phyloP scores from a whole-genome alignment of 768 basidiomycete species.

The Leucogyrophana mollusca region DNA sequence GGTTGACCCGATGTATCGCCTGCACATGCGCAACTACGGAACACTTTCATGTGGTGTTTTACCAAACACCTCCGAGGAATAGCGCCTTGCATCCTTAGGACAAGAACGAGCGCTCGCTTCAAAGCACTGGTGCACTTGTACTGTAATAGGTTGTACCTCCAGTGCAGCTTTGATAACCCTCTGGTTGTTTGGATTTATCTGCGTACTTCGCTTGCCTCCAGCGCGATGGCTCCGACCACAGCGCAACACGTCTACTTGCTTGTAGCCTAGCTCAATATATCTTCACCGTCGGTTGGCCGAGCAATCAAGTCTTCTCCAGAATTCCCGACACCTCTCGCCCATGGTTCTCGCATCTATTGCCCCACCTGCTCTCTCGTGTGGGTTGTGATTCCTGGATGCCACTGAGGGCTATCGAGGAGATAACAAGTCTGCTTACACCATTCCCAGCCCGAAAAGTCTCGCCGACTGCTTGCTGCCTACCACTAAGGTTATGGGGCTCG shows the following conservation, averaged over 20 bases:
- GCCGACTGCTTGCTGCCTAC: too few relatives aligned
- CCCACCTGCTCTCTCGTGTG: conserved; percentile 1
- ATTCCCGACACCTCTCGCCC: conserved; percentile 5
- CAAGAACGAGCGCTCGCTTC: conserved; percentile 11
- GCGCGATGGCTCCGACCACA: conserved; percentile 6
- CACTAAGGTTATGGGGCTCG: too few relatives aligned
- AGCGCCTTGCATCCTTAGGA: not conserved
- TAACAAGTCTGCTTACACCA: too few relatives aligned
- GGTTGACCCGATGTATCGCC: conserved; percentile 11
- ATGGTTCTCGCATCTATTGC: conserved; percentile 9
- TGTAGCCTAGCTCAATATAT: conserved; percentile 2
- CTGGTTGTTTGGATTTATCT: too few relatives aligned
- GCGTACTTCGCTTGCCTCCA: too few relatives aligned
- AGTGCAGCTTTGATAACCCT: too few relatives aligned
- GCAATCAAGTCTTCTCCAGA: too few relatives aligned
- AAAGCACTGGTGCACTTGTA: conserved; percentile 11
- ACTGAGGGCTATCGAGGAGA: conserved; percentile 4
- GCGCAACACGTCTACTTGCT: conserved; percentile 3
- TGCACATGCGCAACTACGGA: conserved; percentile 4
- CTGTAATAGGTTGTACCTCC: too few relatives aligned
- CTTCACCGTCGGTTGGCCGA: not conserved
- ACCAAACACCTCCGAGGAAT: too few relatives aligned
- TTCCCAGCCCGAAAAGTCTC: too few relatives aligned
- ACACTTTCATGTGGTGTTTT: conserved; percentile 2
- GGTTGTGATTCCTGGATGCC: conserved; percentile 2